These are phyloP conservation scores for Lepidopterella palustris DNA, from an alignment of 495 filamentous ascomycete species.

Conservation along the genomic window DNA sequence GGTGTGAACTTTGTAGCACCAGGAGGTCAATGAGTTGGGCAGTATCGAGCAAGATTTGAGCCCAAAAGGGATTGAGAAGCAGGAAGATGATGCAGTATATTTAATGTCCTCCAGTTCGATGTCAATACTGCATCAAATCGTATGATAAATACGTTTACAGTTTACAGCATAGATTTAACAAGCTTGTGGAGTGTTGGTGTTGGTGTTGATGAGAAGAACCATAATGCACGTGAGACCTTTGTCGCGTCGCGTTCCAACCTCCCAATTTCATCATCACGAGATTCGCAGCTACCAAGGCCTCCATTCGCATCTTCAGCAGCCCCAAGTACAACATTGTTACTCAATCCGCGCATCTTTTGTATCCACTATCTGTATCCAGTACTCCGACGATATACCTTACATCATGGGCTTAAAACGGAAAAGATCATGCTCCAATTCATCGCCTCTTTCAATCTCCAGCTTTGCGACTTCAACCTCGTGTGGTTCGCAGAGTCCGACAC, in stretches of 20 bases:
- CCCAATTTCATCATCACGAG: not conserved
- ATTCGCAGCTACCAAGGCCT: too few relatives aligned
- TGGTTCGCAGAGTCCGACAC: slow-evolving; percentile 21
- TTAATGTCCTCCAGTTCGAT: too few relatives aligned
- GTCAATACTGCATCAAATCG: too few relatives aligned
- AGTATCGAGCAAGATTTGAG: too few relatives aligned
- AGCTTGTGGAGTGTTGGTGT: too few relatives aligned
- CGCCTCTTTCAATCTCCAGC: slow-evolving; percentile 30
- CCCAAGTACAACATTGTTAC: not conserved
- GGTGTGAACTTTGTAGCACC: too few relatives aligned
- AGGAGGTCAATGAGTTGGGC: too few relatives aligned
- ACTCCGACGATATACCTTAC: not conserved
- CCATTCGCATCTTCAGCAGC: not conserved
- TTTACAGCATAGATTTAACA: too few relatives aligned
- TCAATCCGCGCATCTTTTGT: not conserved
- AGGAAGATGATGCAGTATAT: too few relatives aligned
- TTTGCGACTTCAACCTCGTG: slow-evolving; percentile 15
- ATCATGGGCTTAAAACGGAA: slow-evolving; percentile 39
- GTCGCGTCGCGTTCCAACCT: not conserved
- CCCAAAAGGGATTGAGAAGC: not conserved
- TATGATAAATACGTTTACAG: too few relatives aligned
- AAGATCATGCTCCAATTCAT: slow-evolving; percentile 29
- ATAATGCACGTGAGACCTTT: not conserved
- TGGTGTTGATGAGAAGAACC: not conserved
- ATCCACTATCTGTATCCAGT: not conserved